Evolutionary conservation across 2,329 filamentous ascomycete species (phyloP).

Genomic region (Lecanicillium sp.): DNA sequence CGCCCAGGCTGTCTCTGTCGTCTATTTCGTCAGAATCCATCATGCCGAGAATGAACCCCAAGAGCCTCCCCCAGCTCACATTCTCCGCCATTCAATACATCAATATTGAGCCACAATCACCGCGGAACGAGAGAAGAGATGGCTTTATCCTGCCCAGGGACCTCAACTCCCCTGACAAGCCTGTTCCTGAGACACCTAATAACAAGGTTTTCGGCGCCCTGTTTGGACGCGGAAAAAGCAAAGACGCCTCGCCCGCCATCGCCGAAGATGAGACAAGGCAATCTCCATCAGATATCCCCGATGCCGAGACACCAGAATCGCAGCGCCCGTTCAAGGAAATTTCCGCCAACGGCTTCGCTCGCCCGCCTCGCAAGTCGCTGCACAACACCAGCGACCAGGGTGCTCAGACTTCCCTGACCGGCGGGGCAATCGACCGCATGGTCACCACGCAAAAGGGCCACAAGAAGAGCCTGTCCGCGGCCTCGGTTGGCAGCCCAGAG

Average conservation of each 20-base stretch:
- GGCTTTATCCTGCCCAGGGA: slow-evolving; percentile 52
- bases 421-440: slow-evolving; percentile 72
- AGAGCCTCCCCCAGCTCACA: slow-evolving; percentile 16
- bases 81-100: slow-evolving; percentile 35
- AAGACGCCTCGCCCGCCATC: slow-evolving; percentile 42
- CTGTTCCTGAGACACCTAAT: slow-evolving; percentile 33
- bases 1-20: slow-evolving; percentile 19
- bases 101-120: slow-evolving; percentile 40
- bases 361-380: slow-evolving; percentile 33
- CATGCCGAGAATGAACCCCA: slow-evolving; percentile 1
- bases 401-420: slow-evolving; percentile 79
- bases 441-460: slow-evolving; percentile 38
- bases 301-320: slow-evolving; percentile 46
- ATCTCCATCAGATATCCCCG: slow-evolving; percentile 35
- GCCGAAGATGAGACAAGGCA: slow-evolving; percentile 61
- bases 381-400: slow-evolving; percentile 58
- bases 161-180: slow-evolving; percentile 24
- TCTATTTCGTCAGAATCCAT: slow-evolving; percentile 14
- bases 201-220: slow-evolving; percentile 37
- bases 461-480: slow-evolving; percentile 32
- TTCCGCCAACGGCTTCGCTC: slow-evolving; percentile 48
- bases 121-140: slow-evolving; percentile 47
- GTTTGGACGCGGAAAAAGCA: slow-evolving; percentile 39
- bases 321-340: slow-evolving; percentile 56
- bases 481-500: slow-evolving; percentile 29